Evolutionary conservation across 371 early-diverging fungal species (phyloP).

Genomic region (Actinomucor elegans): DNA sequence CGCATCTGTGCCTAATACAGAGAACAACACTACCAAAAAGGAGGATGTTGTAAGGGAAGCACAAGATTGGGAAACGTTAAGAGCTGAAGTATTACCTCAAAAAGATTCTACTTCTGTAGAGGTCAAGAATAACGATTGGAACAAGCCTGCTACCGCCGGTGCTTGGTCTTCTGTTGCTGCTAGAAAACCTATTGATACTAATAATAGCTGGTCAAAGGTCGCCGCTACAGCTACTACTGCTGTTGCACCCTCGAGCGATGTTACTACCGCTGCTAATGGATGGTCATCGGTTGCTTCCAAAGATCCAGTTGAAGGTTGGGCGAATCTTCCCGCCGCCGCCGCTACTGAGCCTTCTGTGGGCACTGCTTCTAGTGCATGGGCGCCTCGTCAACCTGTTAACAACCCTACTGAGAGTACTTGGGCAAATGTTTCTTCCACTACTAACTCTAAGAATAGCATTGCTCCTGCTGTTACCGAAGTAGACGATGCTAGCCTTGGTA

Average conservation of each 20-base stretch:
- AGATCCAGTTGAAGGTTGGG: no score
- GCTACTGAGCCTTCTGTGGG: not conserved
- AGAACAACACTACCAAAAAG: not conserved
- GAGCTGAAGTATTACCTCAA: slow-evolving; percentile 4
- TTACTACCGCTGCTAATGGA: not conserved
- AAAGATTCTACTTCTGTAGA: no score
- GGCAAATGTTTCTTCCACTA: not conserved
- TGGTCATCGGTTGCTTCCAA: not conserved
- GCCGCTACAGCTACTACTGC: not conserved
- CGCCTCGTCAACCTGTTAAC: no score
- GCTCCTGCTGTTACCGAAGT: not conserved
- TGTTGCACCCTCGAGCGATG: not conserved
- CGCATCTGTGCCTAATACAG: not conserved
- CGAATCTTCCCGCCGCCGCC: no score
- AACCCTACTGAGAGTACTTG: not conserved
- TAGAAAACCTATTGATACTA: not conserved
- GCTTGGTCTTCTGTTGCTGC: slow-evolving; percentile 9
- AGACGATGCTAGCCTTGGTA: not conserved
- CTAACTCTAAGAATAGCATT: no score
- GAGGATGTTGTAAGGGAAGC: slow-evolving; percentile 1
- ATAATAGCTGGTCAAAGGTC: no score
- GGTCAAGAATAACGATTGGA: not conserved
- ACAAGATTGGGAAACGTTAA: slow-evolving; percentile 11
- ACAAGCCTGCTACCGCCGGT: not conserved
- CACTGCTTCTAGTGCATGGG: not conserved